Conservation (phyloP, 1,284 basidiomycete genomes). For the Coniferiporia weirii region DNA sequence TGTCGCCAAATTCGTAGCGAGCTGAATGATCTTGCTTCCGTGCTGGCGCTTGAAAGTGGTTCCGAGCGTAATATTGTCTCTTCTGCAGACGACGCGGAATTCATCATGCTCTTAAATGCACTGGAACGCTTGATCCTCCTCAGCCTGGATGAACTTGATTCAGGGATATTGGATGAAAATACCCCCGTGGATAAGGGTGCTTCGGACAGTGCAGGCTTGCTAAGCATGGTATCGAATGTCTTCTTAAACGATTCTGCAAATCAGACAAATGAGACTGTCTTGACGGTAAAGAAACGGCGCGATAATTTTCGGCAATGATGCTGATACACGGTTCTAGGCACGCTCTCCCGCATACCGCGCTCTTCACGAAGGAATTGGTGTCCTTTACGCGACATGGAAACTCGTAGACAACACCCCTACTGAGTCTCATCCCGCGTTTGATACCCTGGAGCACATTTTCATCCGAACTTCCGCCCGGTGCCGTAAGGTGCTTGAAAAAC, state of each 20-base stretch:
- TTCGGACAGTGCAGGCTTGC: constrained; percentile 57
- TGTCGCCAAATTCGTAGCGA: constrained; percentile 67
- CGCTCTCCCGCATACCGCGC: constrained; percentile 66
- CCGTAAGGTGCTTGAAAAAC: constrained; percentile 76
- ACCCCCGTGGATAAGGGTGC: constrained; percentile 43
- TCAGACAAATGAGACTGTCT: constrained; percentile 43
- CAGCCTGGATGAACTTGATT: constrained; percentile 50
- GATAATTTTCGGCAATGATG: neutral
- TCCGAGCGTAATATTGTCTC: constrained; percentile 38
- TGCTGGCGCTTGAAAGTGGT: constrained; percentile 29
- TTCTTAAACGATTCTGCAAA: constrained; percentile 58
- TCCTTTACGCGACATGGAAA: constrained; percentile 70
- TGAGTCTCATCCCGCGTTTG: constrained; percentile 47
- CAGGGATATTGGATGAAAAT: constrained; percentile 49
- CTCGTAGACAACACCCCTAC: constrained; percentile 46
- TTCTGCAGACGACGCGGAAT: constrained; percentile 73
- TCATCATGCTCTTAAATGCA: constrained; percentile 78
- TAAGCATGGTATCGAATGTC: constrained; percentile 78
- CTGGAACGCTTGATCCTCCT: constrained; percentile 76
- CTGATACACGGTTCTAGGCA: constrained; percentile 36
- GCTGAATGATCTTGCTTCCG: constrained; percentile 50
- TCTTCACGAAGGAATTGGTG: constrained; percentile 65
- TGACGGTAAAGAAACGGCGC: constrained; percentile 36
- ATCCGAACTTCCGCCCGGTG: constrained; percentile 61
- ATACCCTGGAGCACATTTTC: constrained; percentile 62